Percentiles rank a stretch among this genome's conserved stretches.
Evolutionary conservation across 495 filamentous ascomycete genomes (phyloP).

Genomic region (Podospora conica): DNA sequence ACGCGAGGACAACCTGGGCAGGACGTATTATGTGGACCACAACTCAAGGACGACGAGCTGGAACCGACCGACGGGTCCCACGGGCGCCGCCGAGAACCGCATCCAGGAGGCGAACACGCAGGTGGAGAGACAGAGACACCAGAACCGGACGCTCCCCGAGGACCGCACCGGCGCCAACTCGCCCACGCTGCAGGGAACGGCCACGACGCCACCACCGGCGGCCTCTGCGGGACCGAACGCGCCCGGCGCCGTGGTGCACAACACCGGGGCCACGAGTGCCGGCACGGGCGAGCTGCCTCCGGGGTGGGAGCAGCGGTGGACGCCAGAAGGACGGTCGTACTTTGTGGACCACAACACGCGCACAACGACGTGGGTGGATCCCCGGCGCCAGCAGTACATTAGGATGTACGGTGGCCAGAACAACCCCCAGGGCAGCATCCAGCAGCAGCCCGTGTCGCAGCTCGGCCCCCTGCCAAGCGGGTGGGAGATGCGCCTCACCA

Average conservation of each 20-base stretch:
- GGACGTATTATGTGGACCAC: constrained; percentile 99
- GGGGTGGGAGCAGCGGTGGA: constrained; percentile 93
- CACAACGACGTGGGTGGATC: constrained; percentile 99
- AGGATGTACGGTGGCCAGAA: constrained; percentile 87
- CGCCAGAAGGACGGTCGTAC: constrained; percentile 88
- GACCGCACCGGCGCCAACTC: constrained; percentile 93
- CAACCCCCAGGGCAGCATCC: constrained; percentile 76
- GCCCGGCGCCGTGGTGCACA: constrained; percentile 77
- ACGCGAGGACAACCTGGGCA: constrained; percentile 88
- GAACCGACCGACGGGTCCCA: constrained; percentile 70
- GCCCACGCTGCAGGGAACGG: constrained; percentile 58
- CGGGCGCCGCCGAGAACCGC: constrained; percentile 73
- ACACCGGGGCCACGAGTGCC: constrained; percentile 84
- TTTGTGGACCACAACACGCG: constrained; percentile 99
- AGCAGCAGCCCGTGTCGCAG: constrained; percentile 96
- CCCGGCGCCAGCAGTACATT: constrained; percentile 94
- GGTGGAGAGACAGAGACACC: constrained; percentile 83
- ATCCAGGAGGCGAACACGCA: constrained; percentile 79
- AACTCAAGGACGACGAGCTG: constrained; percentile 96
- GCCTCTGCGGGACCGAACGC: constrained; percentile 42
- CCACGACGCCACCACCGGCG: constrained; percentile 37
- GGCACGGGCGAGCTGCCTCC: constrained; percentile 93
- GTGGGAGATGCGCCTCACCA: constrained; percentile 99
- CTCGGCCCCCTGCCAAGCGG: constrained; percentile 94
- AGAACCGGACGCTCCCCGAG: constrained; percentile 92